Evolutionary conservation across 2,329 filamentous ascomycete genomes (phyloP).

Genomic region (Penicillium paneum): DNA sequence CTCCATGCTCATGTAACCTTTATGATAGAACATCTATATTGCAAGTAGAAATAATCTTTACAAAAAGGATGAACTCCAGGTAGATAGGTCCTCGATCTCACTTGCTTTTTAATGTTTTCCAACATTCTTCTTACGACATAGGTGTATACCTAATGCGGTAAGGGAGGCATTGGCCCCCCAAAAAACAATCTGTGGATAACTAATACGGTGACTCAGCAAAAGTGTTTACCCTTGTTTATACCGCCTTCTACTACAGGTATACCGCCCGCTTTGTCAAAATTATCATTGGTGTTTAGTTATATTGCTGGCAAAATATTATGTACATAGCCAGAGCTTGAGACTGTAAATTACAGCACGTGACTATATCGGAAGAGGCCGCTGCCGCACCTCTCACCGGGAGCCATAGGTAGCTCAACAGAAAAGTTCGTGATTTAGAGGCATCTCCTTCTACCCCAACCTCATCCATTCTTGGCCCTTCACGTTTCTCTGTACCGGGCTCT

Average conservation of each 20-base stretch:
- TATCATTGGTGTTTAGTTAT: too few species aligned
- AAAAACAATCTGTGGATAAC: not conserved
- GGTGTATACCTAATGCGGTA: not conserved
- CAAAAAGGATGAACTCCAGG: too few species aligned
- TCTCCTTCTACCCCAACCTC: constrained; percentile 32
- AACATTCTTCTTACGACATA: not conserved
- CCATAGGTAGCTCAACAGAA: constrained; percentile 40
- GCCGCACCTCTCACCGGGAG: constrained; percentile 32
- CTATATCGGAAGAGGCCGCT: constrained; percentile 33
- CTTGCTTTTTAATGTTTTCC: not conserved
- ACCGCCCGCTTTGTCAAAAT: too few species aligned
- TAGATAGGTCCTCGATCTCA: not conserved
- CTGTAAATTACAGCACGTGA: constrained; percentile 11
- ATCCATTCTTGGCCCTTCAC: constrained; percentile 25
- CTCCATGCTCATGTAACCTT: too few species aligned
- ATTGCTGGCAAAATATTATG: too few species aligned
- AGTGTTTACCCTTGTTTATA: too few species aligned
- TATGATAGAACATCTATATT: too few species aligned
- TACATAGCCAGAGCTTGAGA: not conserved
- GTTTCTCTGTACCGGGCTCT: constrained; percentile 19
- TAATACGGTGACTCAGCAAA: too few species aligned
- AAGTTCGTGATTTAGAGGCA: constrained; percentile 34
- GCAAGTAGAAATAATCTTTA: not conserved
- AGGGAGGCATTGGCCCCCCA: not conserved
- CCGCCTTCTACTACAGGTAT: too few species aligned